A percentile compares a stretch with the other conserved stretches of the same genome.
These are phyloP conservation scores for Candida oleophila DNA, from an alignment of 805 yeast species.

Conservation along the genomic window DNA sequence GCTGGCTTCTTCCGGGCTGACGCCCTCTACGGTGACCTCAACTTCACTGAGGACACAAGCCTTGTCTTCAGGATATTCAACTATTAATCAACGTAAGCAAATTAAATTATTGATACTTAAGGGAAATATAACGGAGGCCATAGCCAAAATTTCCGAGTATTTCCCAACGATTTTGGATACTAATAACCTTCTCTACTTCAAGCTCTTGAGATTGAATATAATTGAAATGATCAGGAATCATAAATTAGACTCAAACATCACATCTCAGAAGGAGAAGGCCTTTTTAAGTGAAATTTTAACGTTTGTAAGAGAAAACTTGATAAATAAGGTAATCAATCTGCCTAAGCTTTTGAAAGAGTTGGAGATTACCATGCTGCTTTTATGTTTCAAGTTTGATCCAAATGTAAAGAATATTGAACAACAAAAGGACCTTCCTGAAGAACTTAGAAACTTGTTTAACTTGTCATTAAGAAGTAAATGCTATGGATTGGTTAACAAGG, in stretches of 20 bases:
- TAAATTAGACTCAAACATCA: constrained; percentile 16
- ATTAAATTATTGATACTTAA: constrained; percentile 53
- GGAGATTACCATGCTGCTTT: constrained; percentile 80
- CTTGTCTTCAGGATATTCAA: constrained; percentile 38
- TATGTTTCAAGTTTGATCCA: constrained; percentile 51
- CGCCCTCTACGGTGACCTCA: neutral
- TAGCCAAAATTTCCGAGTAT: constrained; percentile 52
- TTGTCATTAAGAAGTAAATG: constrained; percentile 61
- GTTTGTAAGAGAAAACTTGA: constrained; percentile 62
- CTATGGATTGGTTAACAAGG: constrained; percentile 68
- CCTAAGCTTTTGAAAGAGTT: constrained; percentile 63
- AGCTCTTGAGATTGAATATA: constrained; percentile 66
- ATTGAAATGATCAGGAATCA: constrained; percentile 77
- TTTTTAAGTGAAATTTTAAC: constrained; percentile 54
- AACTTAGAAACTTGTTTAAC: constrained; percentile 56
- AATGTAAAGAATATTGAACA: constrained; percentile 26
- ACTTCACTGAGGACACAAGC: neutral
- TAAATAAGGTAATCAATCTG: constrained; percentile 60
- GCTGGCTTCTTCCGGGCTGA: neutral
- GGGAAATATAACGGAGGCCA: constrained; percentile 63
- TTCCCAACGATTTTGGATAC: constrained; percentile 67
- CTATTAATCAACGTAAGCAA: constrained; percentile 51
- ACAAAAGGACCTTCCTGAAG: constrained; percentile 49
- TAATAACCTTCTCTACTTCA: constrained; percentile 66
- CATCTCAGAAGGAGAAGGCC: constrained; percentile 36